Conservation (phyloP, 2,329 filamentous ascomycete genomes). For the Ambrosiella xylebori region DNA sequence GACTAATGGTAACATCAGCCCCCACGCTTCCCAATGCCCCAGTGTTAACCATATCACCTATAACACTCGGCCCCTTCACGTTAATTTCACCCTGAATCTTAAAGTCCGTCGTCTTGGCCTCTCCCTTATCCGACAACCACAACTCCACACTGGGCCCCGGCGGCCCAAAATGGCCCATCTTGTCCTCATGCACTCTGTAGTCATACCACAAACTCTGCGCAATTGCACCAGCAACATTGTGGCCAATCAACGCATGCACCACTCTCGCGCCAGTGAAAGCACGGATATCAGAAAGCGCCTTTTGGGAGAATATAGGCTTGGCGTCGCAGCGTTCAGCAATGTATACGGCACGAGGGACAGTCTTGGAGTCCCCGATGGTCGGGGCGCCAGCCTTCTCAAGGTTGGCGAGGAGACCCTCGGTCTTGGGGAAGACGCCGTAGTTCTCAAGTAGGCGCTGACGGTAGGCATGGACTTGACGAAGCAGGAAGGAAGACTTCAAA, state of each 20-base stretch:
- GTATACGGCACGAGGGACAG: slow-evolving; percentile 61
- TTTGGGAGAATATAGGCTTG: slow-evolving; percentile 46
- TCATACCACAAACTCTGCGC: slow-evolving; percentile 77
- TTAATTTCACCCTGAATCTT: slow-evolving; percentile 36
- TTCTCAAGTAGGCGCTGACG: slow-evolving; percentile 52
- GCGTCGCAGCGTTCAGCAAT: slow-evolving; percentile 56
- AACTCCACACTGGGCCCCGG: slow-evolving; percentile 69
- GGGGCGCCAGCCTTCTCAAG: slow-evolving; percentile 38
- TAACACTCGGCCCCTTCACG: slow-evolving; percentile 33
- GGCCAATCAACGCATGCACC: slow-evolving; percentile 67
- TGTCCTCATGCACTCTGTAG: slow-evolving; percentile 43
- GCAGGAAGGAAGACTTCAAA: slow-evolving; percentile 37
- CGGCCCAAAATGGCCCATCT: slow-evolving; percentile 56
- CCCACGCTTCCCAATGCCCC: slow-evolving; percentile 48
- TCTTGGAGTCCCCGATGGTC: slow-evolving; percentile 38
- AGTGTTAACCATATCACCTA: slow-evolving; percentile 45
- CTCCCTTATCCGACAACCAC: slow-evolving; percentile 45
- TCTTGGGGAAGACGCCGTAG: slow-evolving; percentile 51
- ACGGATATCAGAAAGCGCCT: slow-evolving; percentile 61
- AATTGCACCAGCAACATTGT: slow-evolving; percentile 77
- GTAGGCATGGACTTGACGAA: slow-evolving; percentile 51
- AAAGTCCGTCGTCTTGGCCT: slow-evolving; percentile 46
- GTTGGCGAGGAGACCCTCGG: slow-evolving; percentile 28
- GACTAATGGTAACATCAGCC: slow-evolving; percentile 56
- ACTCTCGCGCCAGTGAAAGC: slow-evolving; percentile 65